Percentiles rank a stretch among this genome's conserved stretches.
phyloP scores from a whole-genome alignment of 352 stramenopile genomes.

The Aphanomyces euteiches region DNA sequence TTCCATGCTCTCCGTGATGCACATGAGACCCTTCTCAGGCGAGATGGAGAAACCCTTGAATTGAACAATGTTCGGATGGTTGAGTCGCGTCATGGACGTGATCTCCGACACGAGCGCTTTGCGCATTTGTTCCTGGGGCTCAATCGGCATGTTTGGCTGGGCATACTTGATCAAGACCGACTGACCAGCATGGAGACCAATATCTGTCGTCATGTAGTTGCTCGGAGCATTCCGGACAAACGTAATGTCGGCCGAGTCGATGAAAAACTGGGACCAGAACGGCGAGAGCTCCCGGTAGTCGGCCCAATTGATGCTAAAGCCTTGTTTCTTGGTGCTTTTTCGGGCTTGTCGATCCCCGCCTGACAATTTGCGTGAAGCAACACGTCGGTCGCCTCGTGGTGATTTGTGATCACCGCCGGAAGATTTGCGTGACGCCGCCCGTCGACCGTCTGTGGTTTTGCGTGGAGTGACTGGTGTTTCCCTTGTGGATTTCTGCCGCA shows the following conservation, averaged over 20 bases:
- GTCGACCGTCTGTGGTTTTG: no score
- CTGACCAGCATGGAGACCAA: neutral
- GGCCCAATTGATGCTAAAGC: no score
- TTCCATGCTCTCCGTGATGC: slow-evolving; percentile 21
- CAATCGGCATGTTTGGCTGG: neutral
- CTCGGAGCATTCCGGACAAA: neutral
- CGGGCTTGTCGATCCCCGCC: no score
- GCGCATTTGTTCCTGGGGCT: slow-evolving; percentile 1
- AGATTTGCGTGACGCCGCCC: no score
- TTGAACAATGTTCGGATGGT: slow-evolving; percentile 18
- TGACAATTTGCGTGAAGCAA: no score
- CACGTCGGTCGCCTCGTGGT: no score
- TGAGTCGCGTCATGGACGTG: slow-evolving; percentile 14
- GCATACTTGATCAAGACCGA: slow-evolving; percentile 17
- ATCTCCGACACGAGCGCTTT: slow-evolving; percentile 19
- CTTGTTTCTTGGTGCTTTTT: no score
- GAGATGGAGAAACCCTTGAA: slow-evolving; percentile 22
- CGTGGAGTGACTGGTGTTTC: no score
- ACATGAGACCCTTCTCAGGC: slow-evolving; percentile 6
- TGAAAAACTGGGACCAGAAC: neutral
- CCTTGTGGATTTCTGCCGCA: no score
- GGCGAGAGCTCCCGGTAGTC: no score
- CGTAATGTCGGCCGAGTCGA: neutral
- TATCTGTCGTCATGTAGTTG: slow-evolving; percentile 26
- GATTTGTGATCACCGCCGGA: no score